These are phyloP conservation scores for Thyridium curvatum DNA, from an alignment of 2,329 filamentous ascomycete species.

Conservation along the genomic window DNA sequence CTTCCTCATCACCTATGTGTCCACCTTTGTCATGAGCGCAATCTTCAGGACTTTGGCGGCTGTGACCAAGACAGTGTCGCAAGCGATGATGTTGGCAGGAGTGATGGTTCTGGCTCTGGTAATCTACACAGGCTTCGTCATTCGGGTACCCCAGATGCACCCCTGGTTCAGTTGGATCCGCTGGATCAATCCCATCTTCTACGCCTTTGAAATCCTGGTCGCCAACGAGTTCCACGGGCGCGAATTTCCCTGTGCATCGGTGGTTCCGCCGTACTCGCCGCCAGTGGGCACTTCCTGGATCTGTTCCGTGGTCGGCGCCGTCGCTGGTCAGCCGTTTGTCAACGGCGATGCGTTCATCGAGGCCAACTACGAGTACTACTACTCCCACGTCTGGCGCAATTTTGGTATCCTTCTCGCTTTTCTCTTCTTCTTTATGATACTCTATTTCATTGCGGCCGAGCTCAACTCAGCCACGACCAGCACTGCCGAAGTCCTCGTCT, in stretches of 20 bases:
- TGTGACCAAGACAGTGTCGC: slow-evolving; percentile 49
- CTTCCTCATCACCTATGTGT: slow-evolving; percentile 51
- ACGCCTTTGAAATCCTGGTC: slow-evolving; percentile 57
- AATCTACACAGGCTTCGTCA: slow-evolving; percentile 63
- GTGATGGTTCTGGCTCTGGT: slow-evolving; percentile 49
- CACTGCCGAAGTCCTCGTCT: slow-evolving; percentile 56
- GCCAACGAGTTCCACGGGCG: slow-evolving; percentile 53
- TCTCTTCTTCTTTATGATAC: slow-evolving; percentile 46
- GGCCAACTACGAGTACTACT: slow-evolving; percentile 47
- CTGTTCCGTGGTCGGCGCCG: slow-evolving; percentile 34
- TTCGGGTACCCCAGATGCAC: slow-evolving; percentile 47
- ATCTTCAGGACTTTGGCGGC: slow-evolving; percentile 56
- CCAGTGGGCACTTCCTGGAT: slow-evolving; percentile 12
- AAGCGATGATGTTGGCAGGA: not conserved
- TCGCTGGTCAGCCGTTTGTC: slow-evolving; percentile 45
- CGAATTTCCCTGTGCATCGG: slow-evolving; percentile 56
- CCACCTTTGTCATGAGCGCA: slow-evolving; percentile 50
- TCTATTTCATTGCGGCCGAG: slow-evolving; percentile 44
- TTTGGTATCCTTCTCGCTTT: slow-evolving; percentile 73
- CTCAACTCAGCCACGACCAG: slow-evolving; percentile 54
- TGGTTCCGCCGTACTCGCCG: slow-evolving; percentile 41
- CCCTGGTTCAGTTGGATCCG: slow-evolving; percentile 64
- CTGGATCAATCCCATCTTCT: slow-evolving; percentile 59
- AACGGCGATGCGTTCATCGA: slow-evolving; percentile 56
- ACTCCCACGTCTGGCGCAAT: slow-evolving; percentile 64